These are phyloP conservation scores for Candida sojae DNA, from an alignment of 1,139 yeast species.

Conservation along the genomic window DNA sequence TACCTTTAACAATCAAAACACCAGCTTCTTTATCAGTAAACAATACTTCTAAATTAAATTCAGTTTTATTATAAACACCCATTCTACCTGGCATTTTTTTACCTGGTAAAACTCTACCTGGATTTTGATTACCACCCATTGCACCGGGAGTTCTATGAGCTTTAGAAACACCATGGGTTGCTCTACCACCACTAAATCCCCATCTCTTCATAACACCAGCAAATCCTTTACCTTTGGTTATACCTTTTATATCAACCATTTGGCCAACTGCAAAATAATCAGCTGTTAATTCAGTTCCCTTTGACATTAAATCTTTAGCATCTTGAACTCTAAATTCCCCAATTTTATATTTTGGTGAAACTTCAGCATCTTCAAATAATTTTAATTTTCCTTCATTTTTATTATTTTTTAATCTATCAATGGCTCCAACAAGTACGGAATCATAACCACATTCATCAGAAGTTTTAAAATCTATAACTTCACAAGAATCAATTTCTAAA, in stretches of 20 bases:
- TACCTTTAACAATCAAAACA: conserved; percentile 81
- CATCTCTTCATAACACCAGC: conserved; percentile 98
- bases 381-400: conserved; percentile 61
- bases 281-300: conserved; percentile 79
- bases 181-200: conserved; percentile 87
- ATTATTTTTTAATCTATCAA: conserved; percentile 66
- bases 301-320: conserved; percentile 64
- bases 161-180: conserved; percentile 93
- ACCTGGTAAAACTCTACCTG: conserved; percentile 95
- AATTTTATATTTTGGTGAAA: conserved; percentile 77
- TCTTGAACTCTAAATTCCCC: conserved; percentile 79
- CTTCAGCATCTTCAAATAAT: conserved; percentile 78
- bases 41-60: conserved; percentile 74
- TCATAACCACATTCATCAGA: conserved; percentile 70
- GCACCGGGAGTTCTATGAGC: conserved; percentile 98
- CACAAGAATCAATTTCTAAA: conserved; percentile 83
- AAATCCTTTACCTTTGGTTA: conserved; percentile 93
- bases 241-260: conserved; percentile 75
- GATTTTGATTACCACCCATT: conserved; percentile 91
- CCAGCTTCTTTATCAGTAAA: conserved; percentile 82
- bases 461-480: conserved; percentile 76
- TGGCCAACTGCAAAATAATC: conserved; percentile 86
- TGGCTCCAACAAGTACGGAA: conserved; percentile 89
- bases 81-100: conserved; percentile 98
- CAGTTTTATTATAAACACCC: conserved; percentile 79